Evolutionary conservation across 139 green algal genomes (phyloP), one percentile per base, ranked within the genome.

Genomic region (Chlamydomonas urium): DNA sequence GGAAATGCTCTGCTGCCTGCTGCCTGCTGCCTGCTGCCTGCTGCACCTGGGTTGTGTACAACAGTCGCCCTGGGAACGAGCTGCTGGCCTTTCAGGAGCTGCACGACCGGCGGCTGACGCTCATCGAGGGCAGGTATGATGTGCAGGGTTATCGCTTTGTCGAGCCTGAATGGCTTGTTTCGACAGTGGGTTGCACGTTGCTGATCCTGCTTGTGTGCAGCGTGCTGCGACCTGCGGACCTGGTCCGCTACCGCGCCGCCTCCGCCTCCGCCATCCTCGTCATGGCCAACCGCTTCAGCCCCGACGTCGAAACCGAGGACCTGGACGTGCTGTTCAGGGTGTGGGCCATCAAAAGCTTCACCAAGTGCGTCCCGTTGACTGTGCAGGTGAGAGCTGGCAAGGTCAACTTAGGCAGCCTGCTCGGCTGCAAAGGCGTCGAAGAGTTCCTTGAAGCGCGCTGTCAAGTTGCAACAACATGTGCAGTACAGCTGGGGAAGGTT

Each of bases 341-440:
- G 53, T 94, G 90, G 89, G 86, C 90, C 23, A 72, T 91, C 61
- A 94, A 94, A 75, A 81, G 66, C 71, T 93, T 90, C 84, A 92
- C 87, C 67, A 93, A 93, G 76, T 79, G 68, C 14, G 82, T 91
- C 31, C 89, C 89, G 3, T 75, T 96, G 38, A 93, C 88, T 56
- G 89, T 94, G 31, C 90, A 95, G 74, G 79, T 83, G 35, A 5
- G 73, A 24, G 42, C n/a, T n/a, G n/a, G n/a, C n/a, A n/a, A n/a
- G n/a, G n/a, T n/a, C n/a, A n/a, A n/a, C n/a, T n/a, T n/a, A n/a
- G n/a, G n/a, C n/a, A n/a, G n/a, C n/a, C n/a, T n/a, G n/a, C n/a
- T n/a, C n/a, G n/a, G n/a, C n/a, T n/a, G n/a, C n/a, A n/a, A n/a
- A n/a, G n/a, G n/a, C n/a, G n/a, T n/a, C n/a, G n/a, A n/a, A n/a